These are phyloP conservation scores for Mycena latifolia DNA, from an alignment of 768 basidiomycete species.

Conservation along the genomic window DNA sequence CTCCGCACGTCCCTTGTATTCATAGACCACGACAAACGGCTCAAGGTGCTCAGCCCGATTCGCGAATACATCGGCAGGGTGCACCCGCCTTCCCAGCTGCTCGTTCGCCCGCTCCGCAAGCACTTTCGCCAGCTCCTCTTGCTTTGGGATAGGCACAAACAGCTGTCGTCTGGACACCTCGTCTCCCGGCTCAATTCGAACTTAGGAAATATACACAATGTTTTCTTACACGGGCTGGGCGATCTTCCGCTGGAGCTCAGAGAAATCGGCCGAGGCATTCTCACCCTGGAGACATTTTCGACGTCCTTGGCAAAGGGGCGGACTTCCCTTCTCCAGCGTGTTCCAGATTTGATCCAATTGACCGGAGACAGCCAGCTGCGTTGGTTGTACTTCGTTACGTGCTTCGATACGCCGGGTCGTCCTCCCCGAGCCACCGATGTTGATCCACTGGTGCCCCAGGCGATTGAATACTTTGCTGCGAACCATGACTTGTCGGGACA, in stretches of 20 bases:
- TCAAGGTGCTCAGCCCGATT: conserved; percentile 13
- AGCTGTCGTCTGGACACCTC: not conserved
- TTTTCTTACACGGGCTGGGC: not conserved
- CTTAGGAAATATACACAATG: not conserved
- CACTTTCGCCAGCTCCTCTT: not conserved
- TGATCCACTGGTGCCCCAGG: not conserved
- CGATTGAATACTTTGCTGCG: not conserved
- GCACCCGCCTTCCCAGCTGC: conserved; percentile 1
- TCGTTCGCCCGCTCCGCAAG: not conserved
- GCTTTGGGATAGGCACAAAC: not conserved
- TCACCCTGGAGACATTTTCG: not conserved
- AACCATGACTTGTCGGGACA: not conserved
- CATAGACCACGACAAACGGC: not conserved
- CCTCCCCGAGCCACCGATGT: too few species aligned
- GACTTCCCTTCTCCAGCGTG: not conserved
- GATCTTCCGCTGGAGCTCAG: not conserved
- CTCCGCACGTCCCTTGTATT: conserved; percentile 23
- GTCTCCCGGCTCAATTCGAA: not conserved
- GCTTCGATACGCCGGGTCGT: not conserved
- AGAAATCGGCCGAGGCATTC: not conserved
- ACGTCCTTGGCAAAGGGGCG: not conserved
- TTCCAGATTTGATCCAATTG: not conserved
- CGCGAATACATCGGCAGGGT: conserved; percentile 13
- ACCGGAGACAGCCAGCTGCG: not conserved
- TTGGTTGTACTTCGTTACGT: not conserved